phyloP scores from a whole-genome alignment of 371 early-diverging fungal genomes.

The Sporodiniella umbellata region DNA sequence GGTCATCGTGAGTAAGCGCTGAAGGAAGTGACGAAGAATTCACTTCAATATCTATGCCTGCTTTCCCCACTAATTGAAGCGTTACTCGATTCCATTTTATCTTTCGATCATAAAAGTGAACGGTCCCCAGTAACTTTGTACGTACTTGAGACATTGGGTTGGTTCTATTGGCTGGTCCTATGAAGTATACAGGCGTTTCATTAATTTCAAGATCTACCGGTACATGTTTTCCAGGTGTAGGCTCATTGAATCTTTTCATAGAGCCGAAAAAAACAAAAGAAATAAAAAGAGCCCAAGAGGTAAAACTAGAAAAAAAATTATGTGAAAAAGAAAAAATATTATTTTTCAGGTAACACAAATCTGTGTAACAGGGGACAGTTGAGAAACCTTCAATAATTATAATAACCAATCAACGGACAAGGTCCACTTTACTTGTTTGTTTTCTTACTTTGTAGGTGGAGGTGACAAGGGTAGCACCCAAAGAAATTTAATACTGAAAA shows the following conservation, averaged over 20 bases:
- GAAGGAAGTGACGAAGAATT: slow-evolving; percentile 4
- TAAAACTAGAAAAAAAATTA: neutral
- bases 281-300: slow-evolving; percentile 1
- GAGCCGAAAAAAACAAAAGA: neutral
- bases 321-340: slow-evolving; percentile 19
- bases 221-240: slow-evolving; percentile 10
- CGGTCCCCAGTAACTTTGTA: slow-evolving; percentile 36
- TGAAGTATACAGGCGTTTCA: slow-evolving; percentile 37
- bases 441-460: too few relatives aligned
- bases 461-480: too few relatives aligned
- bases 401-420: too few relatives aligned
- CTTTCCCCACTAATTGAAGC: slow-evolving; percentile 36
- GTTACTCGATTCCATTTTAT: slow-evolving; percentile 48
- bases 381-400: too few relatives aligned
- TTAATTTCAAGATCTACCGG: slow-evolving; percentile 13
- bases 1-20: neutral
- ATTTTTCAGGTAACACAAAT: too few relatives aligned
- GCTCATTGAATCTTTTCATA: slow-evolving; percentile 23
- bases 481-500: too few relatives aligned
- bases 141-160: slow-evolving; percentile 46
- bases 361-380: too few relatives aligned
- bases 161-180: slow-evolving; percentile 40
- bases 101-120: slow-evolving; percentile 37
- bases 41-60: slow-evolving; percentile 32
- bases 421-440: too few relatives aligned